Percentiles rank a stretch among this genome's conserved stretches.
Evolutionary conservation across 345 rosid species (phyloP).

Genomic region (Cochlearia excelsa): DNA sequence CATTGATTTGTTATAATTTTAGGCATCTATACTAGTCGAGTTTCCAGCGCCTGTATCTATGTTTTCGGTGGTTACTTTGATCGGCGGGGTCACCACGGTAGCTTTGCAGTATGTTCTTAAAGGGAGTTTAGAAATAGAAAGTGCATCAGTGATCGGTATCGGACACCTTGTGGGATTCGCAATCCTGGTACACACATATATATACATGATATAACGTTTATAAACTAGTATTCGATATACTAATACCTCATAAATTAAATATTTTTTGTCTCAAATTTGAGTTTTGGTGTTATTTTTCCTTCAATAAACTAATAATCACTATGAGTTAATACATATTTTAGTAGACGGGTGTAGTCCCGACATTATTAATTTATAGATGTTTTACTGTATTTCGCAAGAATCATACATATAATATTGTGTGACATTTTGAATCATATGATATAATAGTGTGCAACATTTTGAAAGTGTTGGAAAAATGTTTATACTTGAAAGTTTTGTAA

Average conservation of each 20-base stretch:
- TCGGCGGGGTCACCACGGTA: slow-evolving; percentile 58
- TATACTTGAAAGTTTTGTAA: slow-evolving; percentile 4
- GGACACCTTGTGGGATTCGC: slow-evolving; percentile 47
- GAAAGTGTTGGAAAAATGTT: too few species aligned
- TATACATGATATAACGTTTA: too few species aligned
- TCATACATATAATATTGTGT: background rate
- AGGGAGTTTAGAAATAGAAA: slow-evolving; percentile 41
- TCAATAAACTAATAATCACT: too few species aligned
- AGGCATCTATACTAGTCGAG: slow-evolving; percentile 70
- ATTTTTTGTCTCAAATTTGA: too few species aligned
- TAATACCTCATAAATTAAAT: too few species aligned
- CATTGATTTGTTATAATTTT: background rate
- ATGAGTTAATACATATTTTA: too few species aligned
- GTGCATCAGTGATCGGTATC: slow-evolving; percentile 43
- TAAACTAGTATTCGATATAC: too few species aligned
- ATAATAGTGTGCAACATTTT: background rate
- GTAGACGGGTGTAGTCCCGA: background rate
- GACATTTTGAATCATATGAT: too few species aligned
- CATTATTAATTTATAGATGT: too few species aligned
- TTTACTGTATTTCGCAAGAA: background rate
- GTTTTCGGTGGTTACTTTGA: slow-evolving; percentile 58
- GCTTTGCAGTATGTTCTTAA: slow-evolving; percentile 47
- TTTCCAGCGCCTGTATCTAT: slow-evolving; percentile 86
- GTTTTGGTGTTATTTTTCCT: too few species aligned
- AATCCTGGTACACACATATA: slow-evolving; percentile 46